Base-by-base conservation (phyloP, 2,329 filamentous ascomycete species). In the Beauveria sp. region DNA sequence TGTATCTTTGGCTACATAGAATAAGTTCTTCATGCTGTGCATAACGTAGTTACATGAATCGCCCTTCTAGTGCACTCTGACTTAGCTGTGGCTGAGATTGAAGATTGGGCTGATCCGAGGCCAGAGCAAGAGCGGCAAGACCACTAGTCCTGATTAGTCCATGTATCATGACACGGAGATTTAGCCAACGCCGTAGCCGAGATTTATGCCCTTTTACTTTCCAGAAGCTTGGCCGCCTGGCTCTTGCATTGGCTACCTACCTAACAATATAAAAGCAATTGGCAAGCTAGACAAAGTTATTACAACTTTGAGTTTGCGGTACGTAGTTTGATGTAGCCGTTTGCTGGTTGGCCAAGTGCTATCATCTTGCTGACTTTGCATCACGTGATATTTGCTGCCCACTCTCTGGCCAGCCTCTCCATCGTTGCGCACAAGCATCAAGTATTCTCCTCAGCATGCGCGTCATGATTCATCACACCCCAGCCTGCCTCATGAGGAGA, bases 401-500 rank as follows among this genome's bases (percentile, higher is more conserved):
- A 48, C 51, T 48, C 42, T 48, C 16, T 18, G 24, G 45, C 12
- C 26, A 10, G 28, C 28, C 43, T 20, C n/a, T 55, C 14, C 24
- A 49, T 61, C 51, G 49, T n/a, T 43, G 28, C 59, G 26, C 59
- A 49, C 51, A 55, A 40, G 51, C 50, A 22, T 55, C 20, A 48
- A 38, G 20, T 42, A 48, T 48, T 31, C 59, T 50, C 43, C 51
- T 59, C 43, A 55, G 24, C 59, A 31, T 18, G 5, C 59, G 18
- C 22, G 5, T n/a, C 42, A 49, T 31, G 2, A 22, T 24, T 24
- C 59, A 50, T 55, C 59, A 43, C 50, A 42, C 16, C 22, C 31
- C 28, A 55, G 14, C 43, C 34, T 22, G 18, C 7, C 10, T 34
- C 6, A 22, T 22, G 18, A 5, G 31, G 51, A 31, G 24, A 42